These are phyloP conservation scores for Pseudogymnoascus sp. DNA, from an alignment of 2,329 filamentous ascomycete genomes.

Conservation along the genomic window DNA sequence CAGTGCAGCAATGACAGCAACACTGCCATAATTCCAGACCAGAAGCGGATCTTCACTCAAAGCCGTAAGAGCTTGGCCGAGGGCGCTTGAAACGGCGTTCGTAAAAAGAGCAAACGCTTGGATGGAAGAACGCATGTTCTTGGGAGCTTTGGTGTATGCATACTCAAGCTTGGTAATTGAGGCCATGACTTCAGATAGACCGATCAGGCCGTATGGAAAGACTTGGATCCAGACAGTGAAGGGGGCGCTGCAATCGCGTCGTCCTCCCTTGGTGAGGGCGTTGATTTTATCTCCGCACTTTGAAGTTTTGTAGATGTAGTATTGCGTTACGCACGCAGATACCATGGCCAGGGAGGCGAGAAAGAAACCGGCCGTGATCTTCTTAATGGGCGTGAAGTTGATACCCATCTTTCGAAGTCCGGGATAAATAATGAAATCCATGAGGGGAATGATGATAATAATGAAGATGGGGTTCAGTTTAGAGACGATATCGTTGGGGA, in stretches of 20 bases:
- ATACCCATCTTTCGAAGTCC: constrained; percentile 53
- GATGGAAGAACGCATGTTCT: constrained; percentile 74
- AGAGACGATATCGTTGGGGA: constrained; percentile 70
- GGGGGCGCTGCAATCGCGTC: constrained; percentile 29
- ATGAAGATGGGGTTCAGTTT: constrained; percentile 70
- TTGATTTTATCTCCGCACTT: constrained; percentile 51
- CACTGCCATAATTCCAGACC: constrained; percentile 62
- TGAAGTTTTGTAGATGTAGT: constrained; percentile 56
- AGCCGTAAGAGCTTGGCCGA: constrained; percentile 60
- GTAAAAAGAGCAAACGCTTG: constrained; percentile 62
- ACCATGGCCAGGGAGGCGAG: constrained; percentile 55
- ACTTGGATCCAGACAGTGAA: constrained; percentile 59
- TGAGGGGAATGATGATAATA: constrained; percentile 65
- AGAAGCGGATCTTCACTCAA: constrained; percentile 56
- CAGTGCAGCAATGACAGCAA: constrained; percentile 53
- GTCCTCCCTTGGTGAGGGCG: constrained; percentile 12
- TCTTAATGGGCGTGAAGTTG: constrained; percentile 66
- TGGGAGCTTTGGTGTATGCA: constrained; percentile 68
- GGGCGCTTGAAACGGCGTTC: constrained; percentile 58
- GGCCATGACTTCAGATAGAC: constrained; percentile 49
- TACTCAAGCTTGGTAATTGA: constrained; percentile 61
- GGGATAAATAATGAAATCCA: constrained; percentile 63
- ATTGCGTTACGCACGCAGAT: constrained; percentile 46
- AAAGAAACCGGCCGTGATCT: constrained; percentile 63
- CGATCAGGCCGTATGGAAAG: constrained; percentile 39